phyloP scores from a whole-genome alignment of 768 basidiomycete species.

The Hydnomerulius pinastri region DNA sequence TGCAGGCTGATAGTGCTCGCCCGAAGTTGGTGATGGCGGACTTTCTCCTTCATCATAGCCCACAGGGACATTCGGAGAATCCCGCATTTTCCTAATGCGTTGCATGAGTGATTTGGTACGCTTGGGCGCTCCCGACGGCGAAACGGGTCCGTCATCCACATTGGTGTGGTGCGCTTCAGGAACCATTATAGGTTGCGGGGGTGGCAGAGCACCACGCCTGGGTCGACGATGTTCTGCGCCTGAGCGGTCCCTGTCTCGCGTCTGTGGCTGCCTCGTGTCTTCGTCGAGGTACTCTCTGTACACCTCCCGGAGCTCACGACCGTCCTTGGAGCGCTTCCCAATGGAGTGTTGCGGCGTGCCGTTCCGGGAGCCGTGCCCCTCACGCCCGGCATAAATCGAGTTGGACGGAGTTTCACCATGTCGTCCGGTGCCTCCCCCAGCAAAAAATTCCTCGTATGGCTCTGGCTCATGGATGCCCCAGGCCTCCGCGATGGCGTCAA shows the following conservation, averaged over 20 bases:
- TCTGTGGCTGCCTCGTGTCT: conserved; percentile 25
- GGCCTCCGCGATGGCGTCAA: conserved; percentile 87
- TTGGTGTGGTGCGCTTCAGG: conserved; percentile 49
- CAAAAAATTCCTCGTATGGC: conserved; percentile 87
- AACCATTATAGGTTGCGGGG: conserved; percentile 82
- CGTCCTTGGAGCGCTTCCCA: conserved; percentile 45
- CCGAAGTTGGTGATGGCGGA: conserved; percentile 46
- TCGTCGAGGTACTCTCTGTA: conserved; percentile 49
- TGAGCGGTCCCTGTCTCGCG: conserved; percentile 37
- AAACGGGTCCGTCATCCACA: conserved; percentile 39
- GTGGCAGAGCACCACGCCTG: conserved; percentile 64
- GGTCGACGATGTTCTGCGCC: conserved; percentile 33
- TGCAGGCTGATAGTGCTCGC: conserved; percentile 26
- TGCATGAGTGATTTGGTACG: conserved; percentile 86
- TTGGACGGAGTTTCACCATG: conserved; percentile 59
- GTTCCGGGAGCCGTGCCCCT: conserved; percentile 41
- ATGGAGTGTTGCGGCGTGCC: conserved; percentile 38
- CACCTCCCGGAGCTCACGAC: conserved; percentile 50
- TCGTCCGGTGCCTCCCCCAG: conserved; percentile 62
- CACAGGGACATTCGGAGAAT: conserved; percentile 82
- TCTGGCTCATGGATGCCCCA: conserved; percentile 94
- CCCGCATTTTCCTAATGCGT: conserved; percentile 86
- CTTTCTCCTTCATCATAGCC: conserved; percentile 42
- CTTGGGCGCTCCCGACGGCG: conserved; percentile 54
- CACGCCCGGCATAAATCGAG: conserved; percentile 70